Percentiles rank a stretch among this genome's conserved stretches.
phyloP scores from a whole-genome alignment of 1,139 yeast species.

The Yamadazyma mexicana region DNA sequence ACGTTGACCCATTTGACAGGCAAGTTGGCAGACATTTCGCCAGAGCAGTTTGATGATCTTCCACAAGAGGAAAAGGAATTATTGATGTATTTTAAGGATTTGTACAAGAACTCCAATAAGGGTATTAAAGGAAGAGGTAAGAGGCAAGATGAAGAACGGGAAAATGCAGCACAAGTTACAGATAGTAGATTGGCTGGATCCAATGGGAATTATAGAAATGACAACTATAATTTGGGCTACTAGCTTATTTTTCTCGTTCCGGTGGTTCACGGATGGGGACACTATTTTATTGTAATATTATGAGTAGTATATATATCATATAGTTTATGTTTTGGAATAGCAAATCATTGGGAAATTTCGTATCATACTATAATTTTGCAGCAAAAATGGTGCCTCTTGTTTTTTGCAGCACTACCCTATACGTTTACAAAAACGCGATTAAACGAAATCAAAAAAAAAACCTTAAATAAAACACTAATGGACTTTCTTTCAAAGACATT shows the following conservation, averaged over 20 bases:
- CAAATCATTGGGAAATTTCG: too few species aligned
- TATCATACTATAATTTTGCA: too few species aligned
- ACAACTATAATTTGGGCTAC: slow-evolving; percentile 3
- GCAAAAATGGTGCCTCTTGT: too few species aligned
- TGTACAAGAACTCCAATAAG: slow-evolving; percentile 84
- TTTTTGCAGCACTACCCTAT: neutral
- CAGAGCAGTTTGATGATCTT: slow-evolving; percentile 45
- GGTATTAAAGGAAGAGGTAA: slow-evolving; percentile 92
- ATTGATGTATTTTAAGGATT: slow-evolving; percentile 71
- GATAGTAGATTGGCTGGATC: slow-evolving; percentile 4
- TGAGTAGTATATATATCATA: neutral
- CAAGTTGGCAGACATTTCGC: slow-evolving; percentile 57
- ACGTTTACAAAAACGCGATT: too few species aligned
- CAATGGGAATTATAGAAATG: slow-evolving; percentile 4
- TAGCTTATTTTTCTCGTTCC: too few species aligned
- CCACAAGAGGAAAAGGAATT: slow-evolving; percentile 68
- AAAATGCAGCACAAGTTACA: neutral
- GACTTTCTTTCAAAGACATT: slow-evolving; percentile 61
- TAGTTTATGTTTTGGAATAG: neutral
- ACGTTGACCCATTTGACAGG: slow-evolving; percentile 66
- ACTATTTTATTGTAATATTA: neutral
- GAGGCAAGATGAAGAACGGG: slow-evolving; percentile 7
- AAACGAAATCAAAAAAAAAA: neutral
- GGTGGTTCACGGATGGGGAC: too few species aligned
- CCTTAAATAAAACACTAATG: slow-evolving; percentile 32